phyloP scores from a whole-genome alignment of 768 basidiomycete genomes.

The Saitozyma sp. region DNA sequence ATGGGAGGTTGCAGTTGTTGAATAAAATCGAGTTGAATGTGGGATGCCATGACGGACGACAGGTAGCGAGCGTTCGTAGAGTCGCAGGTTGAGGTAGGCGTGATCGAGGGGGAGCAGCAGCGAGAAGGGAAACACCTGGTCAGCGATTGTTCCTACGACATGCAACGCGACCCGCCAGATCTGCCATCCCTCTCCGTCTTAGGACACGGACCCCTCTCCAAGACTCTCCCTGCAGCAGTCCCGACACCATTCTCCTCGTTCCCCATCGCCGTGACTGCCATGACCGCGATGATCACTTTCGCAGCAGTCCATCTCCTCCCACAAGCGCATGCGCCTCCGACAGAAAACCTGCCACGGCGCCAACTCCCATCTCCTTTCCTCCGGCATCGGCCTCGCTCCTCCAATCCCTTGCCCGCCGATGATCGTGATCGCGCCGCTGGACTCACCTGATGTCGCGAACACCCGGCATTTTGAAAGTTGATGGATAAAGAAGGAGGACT shows the following conservation, averaged over 20 bases:
- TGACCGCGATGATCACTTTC: too few relatives aligned
- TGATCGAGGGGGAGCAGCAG: neutral
- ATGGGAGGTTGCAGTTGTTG: too few relatives aligned
- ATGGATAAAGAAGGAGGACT: constrained; percentile 26
- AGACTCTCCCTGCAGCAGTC: too few relatives aligned
- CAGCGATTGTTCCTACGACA: neutral
- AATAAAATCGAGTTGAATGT: too few relatives aligned
- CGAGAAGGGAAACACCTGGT: neutral
- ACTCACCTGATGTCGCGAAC: constrained; percentile 58
- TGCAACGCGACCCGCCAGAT: too few relatives aligned
- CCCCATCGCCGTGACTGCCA: too few relatives aligned
- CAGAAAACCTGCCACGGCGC: neutral
- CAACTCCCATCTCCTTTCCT: neutral
- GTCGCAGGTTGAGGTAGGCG: neutral
- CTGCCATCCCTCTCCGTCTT: too few relatives aligned
- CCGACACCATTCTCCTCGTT: too few relatives aligned
- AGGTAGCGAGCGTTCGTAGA: neutral
- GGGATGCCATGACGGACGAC: too few relatives aligned
- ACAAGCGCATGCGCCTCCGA: too few relatives aligned
- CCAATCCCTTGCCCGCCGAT: neutral
- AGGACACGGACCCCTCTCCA: too few relatives aligned
- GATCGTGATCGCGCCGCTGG: neutral
- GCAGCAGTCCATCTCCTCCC: too few relatives aligned
- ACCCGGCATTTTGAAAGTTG: constrained; percentile 56
- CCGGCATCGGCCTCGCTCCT: neutral